Conservation (phyloP, 306 rosid species). For the Aeschynomene evenia region DNA sequence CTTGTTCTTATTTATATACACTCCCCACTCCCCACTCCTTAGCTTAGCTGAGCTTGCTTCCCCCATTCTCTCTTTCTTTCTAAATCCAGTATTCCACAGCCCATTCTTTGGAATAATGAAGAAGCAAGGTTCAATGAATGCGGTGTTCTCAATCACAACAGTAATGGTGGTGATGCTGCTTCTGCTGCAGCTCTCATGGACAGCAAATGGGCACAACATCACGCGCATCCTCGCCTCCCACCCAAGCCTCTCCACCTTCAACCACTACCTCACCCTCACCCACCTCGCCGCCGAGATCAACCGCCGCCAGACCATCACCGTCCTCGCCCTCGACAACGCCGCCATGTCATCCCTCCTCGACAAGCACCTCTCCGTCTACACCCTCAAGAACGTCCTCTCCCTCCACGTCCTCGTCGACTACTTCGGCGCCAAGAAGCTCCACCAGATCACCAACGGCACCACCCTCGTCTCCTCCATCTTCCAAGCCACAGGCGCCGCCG, state of each 20-base stretch:
- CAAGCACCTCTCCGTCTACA: constrained; percentile 57
- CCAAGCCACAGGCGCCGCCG: constrained; percentile 77
- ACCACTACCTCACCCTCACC: constrained; percentile 83
- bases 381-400: constrained; percentile 79
- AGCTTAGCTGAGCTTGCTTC: no score
- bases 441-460: constrained; percentile 72
- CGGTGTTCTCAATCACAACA: background rate
- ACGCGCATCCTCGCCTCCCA: constrained; percentile 64
- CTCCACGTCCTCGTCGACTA: constrained; percentile 86
- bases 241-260: constrained; percentile 81
- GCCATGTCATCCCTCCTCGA: constrained; percentile 72
- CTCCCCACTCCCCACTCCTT: background rate
- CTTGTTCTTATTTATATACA: background rate
- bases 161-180: no score
- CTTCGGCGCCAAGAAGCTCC: constrained; percentile 86
- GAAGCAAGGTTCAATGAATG: background rate
- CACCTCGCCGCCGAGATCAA: constrained; percentile 90
- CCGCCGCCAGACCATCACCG: constrained; percentile 90
- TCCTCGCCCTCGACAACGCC: constrained; percentile 82
- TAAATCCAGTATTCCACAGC: background rate
- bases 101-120: constrained; percentile 4
- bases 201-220: constrained; percentile 56
- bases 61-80: no score
- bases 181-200: constrained; percentile 35
- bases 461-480: constrained; percentile 68